phyloP scores from a whole-genome alignment of 108 stramenopile species.

The Seminavis robusta region DNA sequence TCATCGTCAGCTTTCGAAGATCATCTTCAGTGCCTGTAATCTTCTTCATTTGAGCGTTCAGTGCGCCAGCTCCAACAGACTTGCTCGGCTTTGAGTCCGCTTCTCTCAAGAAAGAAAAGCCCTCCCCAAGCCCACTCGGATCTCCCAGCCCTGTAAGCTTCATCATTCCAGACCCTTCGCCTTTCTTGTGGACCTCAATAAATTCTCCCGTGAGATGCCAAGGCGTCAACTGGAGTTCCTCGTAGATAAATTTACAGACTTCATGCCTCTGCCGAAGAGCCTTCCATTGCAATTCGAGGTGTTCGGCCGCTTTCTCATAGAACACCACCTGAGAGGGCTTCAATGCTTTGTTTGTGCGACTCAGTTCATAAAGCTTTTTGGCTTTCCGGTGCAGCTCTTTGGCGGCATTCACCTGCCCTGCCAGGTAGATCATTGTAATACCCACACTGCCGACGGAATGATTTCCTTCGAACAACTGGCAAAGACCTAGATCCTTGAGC shows the following conservation, averaged over 20 bases:
- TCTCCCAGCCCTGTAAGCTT: slow-evolving; percentile 86
- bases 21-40: slow-evolving; percentile 87
- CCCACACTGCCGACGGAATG: slow-evolving; percentile 62
- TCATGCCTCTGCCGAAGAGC: slow-evolving; percentile 68
- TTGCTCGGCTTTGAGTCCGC: slow-evolving; percentile 65
- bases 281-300: slow-evolving; percentile 59
- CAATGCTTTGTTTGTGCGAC: slow-evolving; percentile 33
- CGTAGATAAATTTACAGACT: slow-evolving; percentile 83
- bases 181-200: slow-evolving; percentile 86
- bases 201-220: slow-evolving; percentile 85
- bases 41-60: slow-evolving; percentile 78
- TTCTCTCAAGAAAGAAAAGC: slow-evolving; percentile 71
- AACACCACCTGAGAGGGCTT: slow-evolving; percentile 35
- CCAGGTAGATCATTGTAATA: slow-evolving; percentile 66
- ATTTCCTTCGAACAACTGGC: slow-evolving; percentile 56
- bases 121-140: slow-evolving; percentile 80
- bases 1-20: slow-evolving; percentile 89
- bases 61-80: slow-evolving; percentile 35
- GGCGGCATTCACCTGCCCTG: slow-evolving; percentile 63
- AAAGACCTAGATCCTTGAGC: slow-evolving; percentile 75
- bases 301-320: slow-evolving; percentile 61
- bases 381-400: slow-evolving; percentile 51
- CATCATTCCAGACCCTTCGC: slow-evolving; percentile 81
- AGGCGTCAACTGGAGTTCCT: slow-evolving; percentile 78
- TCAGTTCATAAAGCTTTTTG: slow-evolving; percentile 62